Percentiles rank a stretch among this genome's conserved stretches.
These are phyloP conservation scores for Gypsophila paniculata DNA, from an alignment of 179 eudicot species.

Conservation along the genomic window DNA sequence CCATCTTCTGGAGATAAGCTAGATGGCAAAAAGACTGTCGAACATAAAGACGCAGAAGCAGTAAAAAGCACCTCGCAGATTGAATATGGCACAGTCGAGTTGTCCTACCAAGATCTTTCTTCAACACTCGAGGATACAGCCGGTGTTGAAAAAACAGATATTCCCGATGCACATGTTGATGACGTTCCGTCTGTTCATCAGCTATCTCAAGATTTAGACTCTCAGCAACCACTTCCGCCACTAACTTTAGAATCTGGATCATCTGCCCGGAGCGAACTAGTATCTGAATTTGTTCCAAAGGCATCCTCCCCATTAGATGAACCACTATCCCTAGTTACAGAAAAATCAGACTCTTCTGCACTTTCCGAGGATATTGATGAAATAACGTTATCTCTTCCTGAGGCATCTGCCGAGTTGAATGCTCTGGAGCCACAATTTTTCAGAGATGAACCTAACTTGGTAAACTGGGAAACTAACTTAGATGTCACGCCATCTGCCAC, in stretches of 20 bases:
- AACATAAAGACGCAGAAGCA: conserved; percentile 26
- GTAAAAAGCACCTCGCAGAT: conserved; percentile 20
- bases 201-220: neutral
- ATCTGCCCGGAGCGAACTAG: conserved; percentile 1
- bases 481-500: conserved; percentile 22
- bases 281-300: conserved; percentile 2
- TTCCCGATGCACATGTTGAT: conserved; percentile 22
- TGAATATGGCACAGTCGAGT: conserved; percentile 18
- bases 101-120: conserved; percentile 26
- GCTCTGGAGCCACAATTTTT: conserved; percentile 15
- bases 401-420: conserved; percentile 8
- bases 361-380: conserved; percentile 31
- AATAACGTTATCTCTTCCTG: conserved; percentile 22
- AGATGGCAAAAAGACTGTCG: conserved; percentile 29
- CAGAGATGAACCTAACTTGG: conserved; percentile 24
- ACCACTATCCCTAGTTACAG: neutral
- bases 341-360: conserved; percentile 19
- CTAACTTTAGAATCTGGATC: conserved; percentile 6
- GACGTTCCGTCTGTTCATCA: conserved; percentile 30
- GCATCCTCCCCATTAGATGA: conserved; percentile 8
- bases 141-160: conserved; percentile 17
- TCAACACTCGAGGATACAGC: conserved; percentile 33
- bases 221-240: neutral
- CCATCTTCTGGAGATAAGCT: conserved; percentile 30
- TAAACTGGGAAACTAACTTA: conserved; percentile 30